Base-by-base conservation (phyloP, 2,329 filamentous ascomycete species). In the Phymatotrichopsis omnivora region DNA sequence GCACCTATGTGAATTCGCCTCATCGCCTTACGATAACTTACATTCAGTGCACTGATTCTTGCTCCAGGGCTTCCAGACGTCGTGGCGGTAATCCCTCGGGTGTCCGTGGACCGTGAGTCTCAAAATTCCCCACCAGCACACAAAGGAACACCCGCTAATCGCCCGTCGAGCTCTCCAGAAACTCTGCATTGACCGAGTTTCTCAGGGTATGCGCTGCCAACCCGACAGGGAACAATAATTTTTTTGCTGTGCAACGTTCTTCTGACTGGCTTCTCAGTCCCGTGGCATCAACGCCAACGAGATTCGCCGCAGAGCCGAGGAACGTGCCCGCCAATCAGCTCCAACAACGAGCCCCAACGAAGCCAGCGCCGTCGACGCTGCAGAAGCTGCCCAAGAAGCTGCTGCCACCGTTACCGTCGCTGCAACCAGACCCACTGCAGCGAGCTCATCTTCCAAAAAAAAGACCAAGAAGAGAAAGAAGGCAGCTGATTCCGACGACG, bases 141-240 rank as follows among this genome's bases (percentile, higher is more conserved):
- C 23, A 23, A n/a, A 19, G 14, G 34, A 30, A 28, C 14, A 28
- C 10, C 17, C 28, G 27, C 45, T 45, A 20, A 49, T 39, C 28
- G 28, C 23, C 27, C 20, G 24, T 28, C 19, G n/a, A n/a, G n/a
- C n/a, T 32, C n/a, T 8, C 22, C 23, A 53, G 52, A 45, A 58
- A 57, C 43, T 58, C 56, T 33, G 57, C 57, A 24, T 47, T 58
- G 34, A 58, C 54, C 17, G 56, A 56, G 28, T 58, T 57, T 31
- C 42, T 58, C 14, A 47, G 54, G n/a, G 57, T 58, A 49, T 23
- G 49, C 45, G 31, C 7, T 32, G 34, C 25, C 16, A 11, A 14
- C 12, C 24, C 17, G 28, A 4, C n/a, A n/a, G n/a, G n/a, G 3
- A 34, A 29, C 5, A 20, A 7, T 17, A 22, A 14, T 23, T 14